Evolutionary conservation across 2,329 filamentous ascomycete species (phyloP).

Genomic region (Calonectria crousiana): DNA sequence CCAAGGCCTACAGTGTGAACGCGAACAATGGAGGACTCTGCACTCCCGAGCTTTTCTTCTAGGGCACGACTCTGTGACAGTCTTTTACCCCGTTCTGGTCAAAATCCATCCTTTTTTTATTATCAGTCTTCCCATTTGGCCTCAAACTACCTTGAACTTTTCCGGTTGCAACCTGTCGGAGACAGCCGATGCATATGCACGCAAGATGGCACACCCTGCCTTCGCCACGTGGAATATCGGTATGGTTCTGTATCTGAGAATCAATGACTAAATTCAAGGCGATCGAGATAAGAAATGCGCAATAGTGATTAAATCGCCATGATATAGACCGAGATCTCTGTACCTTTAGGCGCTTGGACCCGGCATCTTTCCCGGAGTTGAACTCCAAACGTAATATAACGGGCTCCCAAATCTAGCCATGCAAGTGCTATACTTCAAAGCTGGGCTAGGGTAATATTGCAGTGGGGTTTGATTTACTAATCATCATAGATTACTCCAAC

Average conservation of each 20-base stretch:
- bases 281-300: background rate
- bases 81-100: background rate
- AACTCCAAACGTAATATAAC: no score
- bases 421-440: no score
- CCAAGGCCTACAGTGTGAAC: accelerated
- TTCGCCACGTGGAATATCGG: background rate
- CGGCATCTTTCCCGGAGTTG: background rate
- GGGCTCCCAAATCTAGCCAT: no score
- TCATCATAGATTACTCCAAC: background rate
- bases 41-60: background rate
- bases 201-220: background rate
- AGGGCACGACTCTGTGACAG: background rate
- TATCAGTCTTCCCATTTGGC: background rate
- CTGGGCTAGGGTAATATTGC: background rate
- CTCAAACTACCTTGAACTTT: background rate
- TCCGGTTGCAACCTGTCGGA: background rate
- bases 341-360: no score
- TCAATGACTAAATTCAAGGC: background rate
- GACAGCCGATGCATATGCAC: background rate
- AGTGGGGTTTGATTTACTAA: background rate
- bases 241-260: background rate
- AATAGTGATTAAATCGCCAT: background rate
- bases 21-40: background rate
- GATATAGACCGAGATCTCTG: background rate
- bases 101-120: background rate